Evolutionary conservation across 768 basidiomycete species (phyloP).

Genomic region (Suillus placidus): DNA sequence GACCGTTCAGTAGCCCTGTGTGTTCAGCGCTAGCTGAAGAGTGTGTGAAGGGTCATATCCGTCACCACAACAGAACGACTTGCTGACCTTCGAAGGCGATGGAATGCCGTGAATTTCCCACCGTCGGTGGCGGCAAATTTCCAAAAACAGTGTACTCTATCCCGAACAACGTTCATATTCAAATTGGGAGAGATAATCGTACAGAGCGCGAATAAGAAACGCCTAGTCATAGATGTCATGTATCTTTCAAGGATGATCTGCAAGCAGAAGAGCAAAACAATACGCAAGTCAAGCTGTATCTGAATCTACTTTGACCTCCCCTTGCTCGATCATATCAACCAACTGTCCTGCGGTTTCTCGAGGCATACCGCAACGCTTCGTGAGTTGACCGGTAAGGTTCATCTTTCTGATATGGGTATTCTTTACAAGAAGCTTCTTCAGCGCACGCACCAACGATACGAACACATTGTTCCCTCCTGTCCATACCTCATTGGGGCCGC

Average conservation of each 20-base stretch:
- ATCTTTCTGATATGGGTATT: background rate
- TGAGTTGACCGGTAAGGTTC: background rate
- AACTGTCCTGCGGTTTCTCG: constrained; percentile 26
- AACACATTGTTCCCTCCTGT: background rate
- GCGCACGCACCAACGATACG: background rate
- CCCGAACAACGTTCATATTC: background rate
- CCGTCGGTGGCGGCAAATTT: constrained; percentile 4
- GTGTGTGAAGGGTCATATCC: background rate
- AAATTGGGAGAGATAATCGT: background rate
- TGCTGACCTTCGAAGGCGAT: constrained; percentile 5
- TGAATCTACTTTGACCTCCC: constrained; percentile 1
- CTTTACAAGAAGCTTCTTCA: background rate
- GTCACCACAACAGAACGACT: background rate
- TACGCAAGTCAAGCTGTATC: background rate
- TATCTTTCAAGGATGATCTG: background rate
- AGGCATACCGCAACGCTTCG: constrained; percentile 18
- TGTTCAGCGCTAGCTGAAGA: constrained; percentile 1
- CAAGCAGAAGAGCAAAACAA: background rate
- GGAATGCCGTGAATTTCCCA: constrained; percentile 5
- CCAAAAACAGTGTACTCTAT: background rate
- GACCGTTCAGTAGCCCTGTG: background rate
- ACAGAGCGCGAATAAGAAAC: background rate
- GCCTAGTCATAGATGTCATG: background rate
- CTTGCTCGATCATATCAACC: constrained; percentile 25
- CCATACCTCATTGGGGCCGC: background rate